Base-by-base conservation (phyloP, 2,329 filamentous ascomycete genomes). In the Botryosphaeria agaves region DNA sequence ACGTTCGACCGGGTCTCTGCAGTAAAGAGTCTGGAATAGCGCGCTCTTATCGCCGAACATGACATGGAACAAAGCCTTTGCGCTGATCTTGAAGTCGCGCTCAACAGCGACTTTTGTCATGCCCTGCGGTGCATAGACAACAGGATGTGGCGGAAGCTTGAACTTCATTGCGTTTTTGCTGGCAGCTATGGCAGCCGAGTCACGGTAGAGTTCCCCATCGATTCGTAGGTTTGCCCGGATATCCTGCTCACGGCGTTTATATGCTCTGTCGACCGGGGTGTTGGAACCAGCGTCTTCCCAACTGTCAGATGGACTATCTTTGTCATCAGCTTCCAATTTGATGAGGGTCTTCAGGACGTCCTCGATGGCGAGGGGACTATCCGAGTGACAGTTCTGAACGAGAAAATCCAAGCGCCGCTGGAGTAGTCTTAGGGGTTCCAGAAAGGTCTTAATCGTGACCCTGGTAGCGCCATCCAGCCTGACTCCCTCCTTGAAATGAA, bases 41-140 rank as follows among this genome's bases (percentile, higher is more conserved):
- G 85, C 82, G 49, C 82, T 92, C 56, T 87, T 92, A 53, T 98
- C 89, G 21, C 89, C 89, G 52, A 95, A 98, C 30, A 98, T 67
- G 11, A 95, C 81, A 47, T 95, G 87, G 52, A 95, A 98, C 34
- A 93, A 73, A 0, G 82, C 83, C 52, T 98, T 95, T 28, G 89
- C 78, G 38, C 82, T 91, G 36, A 95, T 76, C 40, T 91, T 79
- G 49, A 92, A 93, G 39, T 83, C 69, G 36, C 80, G 72, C 49
- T 92, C 81, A 1, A 80, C 71, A 5, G 76, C 76, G 40, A 77
- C 67, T 38, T 70, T 65, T 31, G 76, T 71, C 69, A 92, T 85
- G 31, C 76, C 81, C 36, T 78, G 70, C 1, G 89, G 89, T 34
- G 83, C 76, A 48, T 87, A 94, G 7, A 79, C 60, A 2, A 94